Evolutionary conservation across 352 stramenopile genomes (phyloP), one percentile per base, ranked within the genome.

Genomic region (Pythium aphanidermatum): DNA sequence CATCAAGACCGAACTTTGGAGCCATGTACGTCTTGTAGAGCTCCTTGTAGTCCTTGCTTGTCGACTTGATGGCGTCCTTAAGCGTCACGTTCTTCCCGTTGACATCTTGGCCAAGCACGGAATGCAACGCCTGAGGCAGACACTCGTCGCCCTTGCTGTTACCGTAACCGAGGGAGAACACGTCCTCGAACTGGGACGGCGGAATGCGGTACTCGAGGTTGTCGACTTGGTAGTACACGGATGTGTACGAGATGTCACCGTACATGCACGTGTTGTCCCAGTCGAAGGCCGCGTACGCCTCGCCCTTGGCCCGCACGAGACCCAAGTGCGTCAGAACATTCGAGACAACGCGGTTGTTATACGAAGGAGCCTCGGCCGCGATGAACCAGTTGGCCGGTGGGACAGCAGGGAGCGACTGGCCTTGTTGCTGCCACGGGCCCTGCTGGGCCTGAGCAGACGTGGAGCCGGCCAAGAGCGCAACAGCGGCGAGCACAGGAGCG

Each of bases 241-340:
- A 76, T 21, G 71, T 80, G 63, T 83, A 80, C 60, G 65, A 78
- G 42, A 83, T 81, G 56, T 83, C 68, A 32, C 71, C 68, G 51
- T 57, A 83, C 63, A 76, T 78, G 63, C 68, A 78, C 51, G 71
- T 83, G 58, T 80, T 80, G 49, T 83, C 71, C 71, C 71, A 80
- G 51, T 80, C 71, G 42, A 80, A 80, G 30, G 75, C 59, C 20
- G 58, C 65, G 51, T 78, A 83, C 24, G 58, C 61, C 56, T 75
- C 57, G n/a, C 68, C 58, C 9, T 58, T 30, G 5, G 19, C 46
- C 21, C 68, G 71, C 16, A 74, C 49, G 6, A 38, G 51, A 19
- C 44, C 51, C 21, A 80, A 36, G 31, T 66, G 68, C 45, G 43
- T 49, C 28, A 83, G 54, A 19, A 80, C 47, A 21, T 63, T 57